Evolutionary conservation across 2,329 filamentous ascomycete species (phyloP), one percentile per base, ranked within the genome.

Genomic region (Ophiocordyceps camponoti-saundersi): DNA sequence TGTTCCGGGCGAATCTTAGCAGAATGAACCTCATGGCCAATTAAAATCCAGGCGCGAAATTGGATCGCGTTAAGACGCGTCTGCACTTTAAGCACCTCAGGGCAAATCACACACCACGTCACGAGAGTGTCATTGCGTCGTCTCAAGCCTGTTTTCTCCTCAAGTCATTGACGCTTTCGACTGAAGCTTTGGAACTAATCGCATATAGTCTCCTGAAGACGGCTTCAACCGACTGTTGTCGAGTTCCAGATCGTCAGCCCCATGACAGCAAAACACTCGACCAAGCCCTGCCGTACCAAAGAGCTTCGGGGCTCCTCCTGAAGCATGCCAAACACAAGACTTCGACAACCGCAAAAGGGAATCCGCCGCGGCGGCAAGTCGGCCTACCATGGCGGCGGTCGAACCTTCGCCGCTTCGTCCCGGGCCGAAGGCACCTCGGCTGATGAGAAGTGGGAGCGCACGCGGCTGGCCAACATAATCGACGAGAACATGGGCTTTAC

Each of bases 401-500:
- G 75, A 56, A 93, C 86, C 5, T 85, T 96, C 53, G 80, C 90
- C 48, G 79, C 85, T 32, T 81, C 82, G 8, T 78, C 83, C 42
- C 78, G 83, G 48, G 80, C 79, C 47, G 93, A 98, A 69, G 82
- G 77, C 46, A 96, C 88, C 1, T 93, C 89, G 8, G 80, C 86
- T 57, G 87, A 95, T 71, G 92, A 98, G 65, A 93, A 87, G 64
- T 79, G 86, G 66, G 89, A 98, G 66, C 81, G 87, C 36, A 82
- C 80, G 44, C 79, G 80, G 48, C 76, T 95, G 46, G 87, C 87
- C 30, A 79, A 95, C 65, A 77, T 73, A 57, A 95, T 98, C 60
- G 93, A 98, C 68, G 92, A 96, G 68, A 75, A 77, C 51, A 92
- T 96, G 80, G 93, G 92, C 46, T 98, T 98, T 62, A 74, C 81